Base-by-base conservation (phyloP, 352 stramenopile species). In the Elongisporangium anandrum region DNA sequence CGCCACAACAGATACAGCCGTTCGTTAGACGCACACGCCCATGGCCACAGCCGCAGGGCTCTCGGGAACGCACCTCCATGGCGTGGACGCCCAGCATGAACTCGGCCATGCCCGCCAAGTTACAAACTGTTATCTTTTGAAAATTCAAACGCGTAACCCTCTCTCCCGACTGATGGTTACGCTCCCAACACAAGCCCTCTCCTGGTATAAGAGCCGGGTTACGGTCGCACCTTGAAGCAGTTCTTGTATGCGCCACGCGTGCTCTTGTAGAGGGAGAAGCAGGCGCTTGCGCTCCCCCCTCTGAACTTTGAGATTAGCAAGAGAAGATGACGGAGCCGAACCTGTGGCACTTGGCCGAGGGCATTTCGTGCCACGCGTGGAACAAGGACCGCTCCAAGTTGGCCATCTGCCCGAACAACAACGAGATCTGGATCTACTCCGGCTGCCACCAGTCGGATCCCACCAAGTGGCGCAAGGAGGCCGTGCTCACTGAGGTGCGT, bases 351-450 rank as follows among this genome's bases (percentile, higher is more conserved):
- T 58, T 95, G 34, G 80, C 84, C 9, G 79, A 90, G 62, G 79
- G 80, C 63, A 95, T 97, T 64, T 89, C 90, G 57, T 96, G 87
- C 81, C 90, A 97, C 72, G 87, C 90, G 38, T 97, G 91, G 91
- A 97, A 96, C 72, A 86, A 83, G 50, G 89, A 97, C 69, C 81
- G 84, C 48, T 90, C 85, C 47, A 94, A 95, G 66, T 61, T 97
- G 34, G 92, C 92, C 53, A 75, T 97, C n/a, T 95, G 85, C 70
- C 88, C 92, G 26, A 97, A 97, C 75, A 84, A 83, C 60, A 97
- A 97, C 70, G 87, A 97, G 62, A 94, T 97, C 65, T 95, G 89
- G 81, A 97, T 98, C 70, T 97, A 89, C 72, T 88, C 83, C 52
- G 83, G 83, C 59, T 96, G 87, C 68, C 83, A 90, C 45, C 66